Evolutionary conservation across 1,284 basidiomycete genomes (phyloP), one percentile per base, ranked within the genome.

Genomic region (Ustilago cynodontis): DNA sequence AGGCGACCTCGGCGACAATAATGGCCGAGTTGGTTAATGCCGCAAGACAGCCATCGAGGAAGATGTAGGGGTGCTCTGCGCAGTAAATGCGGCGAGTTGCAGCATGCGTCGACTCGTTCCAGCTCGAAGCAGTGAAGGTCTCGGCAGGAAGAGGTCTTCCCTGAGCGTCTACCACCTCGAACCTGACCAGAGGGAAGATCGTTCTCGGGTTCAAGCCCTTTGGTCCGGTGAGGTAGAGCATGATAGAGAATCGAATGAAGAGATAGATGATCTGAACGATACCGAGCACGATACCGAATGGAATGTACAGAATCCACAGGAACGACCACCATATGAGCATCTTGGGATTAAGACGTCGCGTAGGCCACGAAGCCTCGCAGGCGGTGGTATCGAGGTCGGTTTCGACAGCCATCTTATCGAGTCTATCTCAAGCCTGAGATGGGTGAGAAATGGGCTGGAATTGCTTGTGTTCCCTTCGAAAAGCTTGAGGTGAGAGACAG

Each of bases 341-440:
- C 52, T 67, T 67, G 47, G 65, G 65, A 37, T 67, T 67, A n/a
- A 67, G 59, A 53, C 65, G 65, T 47, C 65, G 59, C 33, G 65
- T 52, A 28, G 65, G 65, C 65, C 65, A 67, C 39, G 65, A 67
- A 31, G 65, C 65, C 65, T 67, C 65, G 50, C 65, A 67, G 54
- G 65, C 65, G 39, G 65, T 59, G n/a, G 59, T 57, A 28, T 67
- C 65, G 49, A 67, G 65, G 13, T 67, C 65, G 41, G 65, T 67
- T 24, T 67, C 59, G 54, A 67, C 59, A 47, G 65, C 65, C 65
- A 67, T 67, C 54, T 67, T 58, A 59, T 50, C 22, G 31, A 51
- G n/a, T 22, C 10, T 29, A 10, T 31, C 16, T 45, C 49, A 37
- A 20, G 43, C 29, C 49, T 11, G 14, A 31, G 49, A 29, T 31